A percentile compares a stretch with the other conserved stretches of the same genome.
Evolutionary conservation across 805 yeast species (phyloP).

Genomic region (Schizosaccharomyces cryophilus): DNA sequence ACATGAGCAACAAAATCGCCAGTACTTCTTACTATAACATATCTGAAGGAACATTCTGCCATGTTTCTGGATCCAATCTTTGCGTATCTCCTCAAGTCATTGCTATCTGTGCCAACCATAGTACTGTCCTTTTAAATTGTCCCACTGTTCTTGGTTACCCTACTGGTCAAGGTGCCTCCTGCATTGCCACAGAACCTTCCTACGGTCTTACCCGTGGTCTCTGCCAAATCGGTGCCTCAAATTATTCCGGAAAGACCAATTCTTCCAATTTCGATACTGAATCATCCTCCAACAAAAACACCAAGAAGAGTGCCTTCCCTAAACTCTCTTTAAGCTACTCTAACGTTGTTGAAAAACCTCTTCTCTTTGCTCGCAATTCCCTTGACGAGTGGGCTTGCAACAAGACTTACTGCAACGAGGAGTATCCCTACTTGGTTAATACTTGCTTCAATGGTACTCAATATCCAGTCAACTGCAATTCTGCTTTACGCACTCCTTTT

Average conservation of each 20-base stretch:
- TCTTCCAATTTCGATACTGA: background rate
- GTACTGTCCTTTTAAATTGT: background rate
- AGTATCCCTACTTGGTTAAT: background rate
- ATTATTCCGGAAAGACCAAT: background rate
- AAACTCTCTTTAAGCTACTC: background rate
- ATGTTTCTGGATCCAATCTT: background rate
- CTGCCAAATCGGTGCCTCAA: background rate
- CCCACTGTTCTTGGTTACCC: background rate
- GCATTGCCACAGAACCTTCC: background rate
- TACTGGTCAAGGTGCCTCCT: background rate
- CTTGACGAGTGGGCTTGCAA: background rate
- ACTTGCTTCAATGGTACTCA: slow-evolving; percentile 3
- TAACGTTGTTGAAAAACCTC: background rate
- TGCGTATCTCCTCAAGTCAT: background rate
- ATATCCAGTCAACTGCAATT: slow-evolving; percentile 2
- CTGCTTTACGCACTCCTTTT: background rate
- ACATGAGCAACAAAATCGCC: background rate
- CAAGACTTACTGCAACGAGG: background rate
- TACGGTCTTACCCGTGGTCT: background rate
- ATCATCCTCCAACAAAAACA: background rate
- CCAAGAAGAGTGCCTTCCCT: background rate
- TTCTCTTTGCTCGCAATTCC: background rate
- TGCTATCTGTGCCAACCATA: slow-evolving; percentile 2
- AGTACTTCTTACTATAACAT: background rate
- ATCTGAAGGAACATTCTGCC: background rate